Evolutionary conservation across 345 rosid genomes (phyloP).

Genomic region (Geranium rotundifolium): DNA sequence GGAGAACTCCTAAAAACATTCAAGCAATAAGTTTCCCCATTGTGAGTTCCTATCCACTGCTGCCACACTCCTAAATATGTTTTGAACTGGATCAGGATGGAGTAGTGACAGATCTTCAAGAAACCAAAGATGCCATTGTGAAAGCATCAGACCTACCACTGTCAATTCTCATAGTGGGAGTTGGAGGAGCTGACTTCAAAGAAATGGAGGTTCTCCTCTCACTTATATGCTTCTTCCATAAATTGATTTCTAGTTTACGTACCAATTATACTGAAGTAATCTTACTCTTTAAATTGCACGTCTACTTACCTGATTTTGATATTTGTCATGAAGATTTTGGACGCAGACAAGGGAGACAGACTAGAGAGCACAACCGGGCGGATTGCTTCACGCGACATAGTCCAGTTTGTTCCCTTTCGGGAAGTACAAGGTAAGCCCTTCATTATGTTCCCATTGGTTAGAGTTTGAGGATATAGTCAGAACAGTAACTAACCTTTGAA

Average conservation of each 20-base stretch:
- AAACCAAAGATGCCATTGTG: conserved; percentile 83
- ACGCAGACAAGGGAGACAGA: conserved; percentile 83
- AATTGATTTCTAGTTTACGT: background rate
- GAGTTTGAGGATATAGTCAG: background rate
- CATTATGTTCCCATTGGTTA: background rate
- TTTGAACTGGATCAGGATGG: conserved; percentile 52
- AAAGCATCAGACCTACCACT: conserved; percentile 87
- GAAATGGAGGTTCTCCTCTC: conserved; percentile 78
- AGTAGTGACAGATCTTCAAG: conserved; percentile 92
- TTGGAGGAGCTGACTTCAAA: conserved; percentile 97
- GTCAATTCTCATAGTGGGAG: conserved; percentile 88
- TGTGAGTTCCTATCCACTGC: conserved; percentile 5
- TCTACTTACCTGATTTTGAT: background rate
- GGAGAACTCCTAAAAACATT: background rate
- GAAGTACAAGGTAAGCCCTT: conserved; percentile 60
- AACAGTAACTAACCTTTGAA: background rate
- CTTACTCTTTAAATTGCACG: background rate
- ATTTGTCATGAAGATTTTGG: conserved; percentile 41
- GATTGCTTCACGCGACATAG: conserved; percentile 84
- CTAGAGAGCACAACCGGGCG: conserved; percentile 79
- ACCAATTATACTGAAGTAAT: conserved; percentile 1
- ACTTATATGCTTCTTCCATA: background rate
- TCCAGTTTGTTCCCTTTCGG: conserved; percentile 78
- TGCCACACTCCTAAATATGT: conserved; percentile 5
- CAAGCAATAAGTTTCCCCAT: background rate